phyloP scores from a whole-genome alignment of 768 basidiomycete species.

The Mrakia gelida region DNA sequence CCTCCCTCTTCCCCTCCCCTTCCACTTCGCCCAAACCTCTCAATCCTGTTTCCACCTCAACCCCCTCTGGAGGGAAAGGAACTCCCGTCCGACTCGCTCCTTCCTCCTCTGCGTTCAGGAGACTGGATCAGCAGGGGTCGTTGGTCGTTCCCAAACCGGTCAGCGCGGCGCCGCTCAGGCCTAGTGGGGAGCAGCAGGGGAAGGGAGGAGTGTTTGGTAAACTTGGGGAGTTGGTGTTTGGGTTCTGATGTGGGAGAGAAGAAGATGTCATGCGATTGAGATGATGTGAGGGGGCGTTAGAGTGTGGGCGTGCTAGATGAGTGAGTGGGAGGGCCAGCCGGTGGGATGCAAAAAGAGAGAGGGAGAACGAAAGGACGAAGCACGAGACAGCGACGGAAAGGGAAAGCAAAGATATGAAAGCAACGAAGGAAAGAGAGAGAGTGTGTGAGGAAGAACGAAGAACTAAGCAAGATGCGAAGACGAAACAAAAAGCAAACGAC shows the following conservation, averaged over 20 bases:
- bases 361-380: background rate
- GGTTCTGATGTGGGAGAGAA: conserved; percentile 18
- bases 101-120: conserved; percentile 17
- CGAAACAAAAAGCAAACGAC: too few relatives aligned
- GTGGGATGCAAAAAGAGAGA: background rate
- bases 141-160: background rate
- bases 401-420: too few relatives aligned
- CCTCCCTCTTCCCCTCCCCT: background rate
- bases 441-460: too few relatives aligned
- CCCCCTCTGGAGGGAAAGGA: background rate
- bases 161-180: background rate
- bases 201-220: conserved; percentile 15
- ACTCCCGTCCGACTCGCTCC: conserved; percentile 26
- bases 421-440: too few relatives aligned
- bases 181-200: background rate
- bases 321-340: background rate
- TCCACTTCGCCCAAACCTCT: background rate
- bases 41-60: background rate
- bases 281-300: background rate
- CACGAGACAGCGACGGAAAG: background rate
- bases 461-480: too few relatives aligned
- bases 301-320: background rate
- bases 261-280: background rate
- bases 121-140: background rate
- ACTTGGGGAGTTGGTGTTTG: conserved; percentile 32